Base-by-base conservation (phyloP, 495 filamentous ascomycete species). In the Talaromyces adpressus region DNA sequence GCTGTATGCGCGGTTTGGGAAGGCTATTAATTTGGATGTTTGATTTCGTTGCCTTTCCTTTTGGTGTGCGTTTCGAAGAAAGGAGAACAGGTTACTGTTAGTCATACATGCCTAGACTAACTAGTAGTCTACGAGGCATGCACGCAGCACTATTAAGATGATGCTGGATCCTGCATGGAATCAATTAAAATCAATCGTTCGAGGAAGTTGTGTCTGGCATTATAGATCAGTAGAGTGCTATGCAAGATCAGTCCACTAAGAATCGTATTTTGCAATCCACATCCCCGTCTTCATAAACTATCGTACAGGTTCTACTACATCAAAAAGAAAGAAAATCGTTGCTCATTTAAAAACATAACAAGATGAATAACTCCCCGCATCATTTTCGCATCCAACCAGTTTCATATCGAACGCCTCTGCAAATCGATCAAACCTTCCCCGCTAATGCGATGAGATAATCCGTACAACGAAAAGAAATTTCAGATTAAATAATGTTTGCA, bases 11-110 rank as follows among this genome's bases (percentile, higher is more conserved):
- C 85, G 96, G 61, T 97, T 98, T 77, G 93, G 93, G 11, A 84
- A 87, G 67, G 94, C 90, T 70, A 97, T 98, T 79, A 98, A 98
- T 72, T 77, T 98, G 67, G 93, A 98, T 75, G 91, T 89, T 67
- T 56, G 52, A 56, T 56, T 56, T 12, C 27, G 27, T 27, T 27
- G 27, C 27, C 27, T 27, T 27, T 27, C 27, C 27, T 27, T 27
- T 27, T 4, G 27, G 27, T 27, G 27, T 27, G 27, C 27, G 27
- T 27, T 27, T 27, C 5, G 27, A 27, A 27, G 27, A 27, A 4
- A 4, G 25, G 27, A 27, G 27, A 27, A 27, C 27, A 27, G 27
- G 27, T 27, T 27, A 27, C 27, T 27, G 27, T 27, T 27, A 4
- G 27, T 27, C 27, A 4, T 27, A 27, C 3, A 4, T 27, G 27